A percentile compares a stretch with the other conserved stretches of the same genome.
These are phyloP conservation scores for Trapa incisa DNA, from an alignment of 345 rosid species.

Conservation along the genomic window DNA sequence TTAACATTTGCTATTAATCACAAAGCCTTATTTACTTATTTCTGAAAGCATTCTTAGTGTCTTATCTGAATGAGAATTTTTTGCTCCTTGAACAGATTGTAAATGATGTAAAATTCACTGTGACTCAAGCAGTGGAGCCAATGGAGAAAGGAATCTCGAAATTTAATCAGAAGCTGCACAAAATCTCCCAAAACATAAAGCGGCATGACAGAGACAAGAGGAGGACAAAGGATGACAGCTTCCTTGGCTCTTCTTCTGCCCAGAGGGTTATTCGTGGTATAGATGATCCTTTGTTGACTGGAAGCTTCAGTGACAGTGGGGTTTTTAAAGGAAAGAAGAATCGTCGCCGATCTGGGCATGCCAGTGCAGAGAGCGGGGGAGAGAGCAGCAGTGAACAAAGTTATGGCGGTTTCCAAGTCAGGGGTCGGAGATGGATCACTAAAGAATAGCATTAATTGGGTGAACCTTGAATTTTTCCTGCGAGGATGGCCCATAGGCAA, in stretches of 20 bases:
- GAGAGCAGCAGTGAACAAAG: slow-evolving; percentile 91
- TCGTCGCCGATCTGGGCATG: slow-evolving; percentile 57
- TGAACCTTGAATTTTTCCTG: neutral
- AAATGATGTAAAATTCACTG: slow-evolving; percentile 82
- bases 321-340: slow-evolving; percentile 56
- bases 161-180: slow-evolving; percentile 79
- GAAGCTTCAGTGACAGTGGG: slow-evolving; percentile 81
- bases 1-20: neutral
- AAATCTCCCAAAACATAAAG: slow-evolving; percentile 80
- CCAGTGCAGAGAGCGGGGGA: slow-evolving; percentile 88
- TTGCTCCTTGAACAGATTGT: slow-evolving; percentile 48
- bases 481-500: neutral
- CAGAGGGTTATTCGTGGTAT: slow-evolving; percentile 78
- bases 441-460: slow-evolving; percentile 32
- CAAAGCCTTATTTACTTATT: neutral
- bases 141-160: slow-evolving; percentile 87
- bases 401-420: slow-evolving; percentile 50
- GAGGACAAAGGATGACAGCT: slow-evolving; percentile 76
- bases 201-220: slow-evolving; percentile 63
- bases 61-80: neutral
- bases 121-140: slow-evolving; percentile 93
- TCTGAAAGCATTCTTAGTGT: neutral
- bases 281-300: slow-evolving; percentile 86
- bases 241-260: slow-evolving; percentile 43
- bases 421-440: slow-evolving; percentile 79